These are phyloP conservation scores for Paralagenidium karlingii DNA, from an alignment of 352 stramenopile species.

Conservation along the genomic window DNA sequence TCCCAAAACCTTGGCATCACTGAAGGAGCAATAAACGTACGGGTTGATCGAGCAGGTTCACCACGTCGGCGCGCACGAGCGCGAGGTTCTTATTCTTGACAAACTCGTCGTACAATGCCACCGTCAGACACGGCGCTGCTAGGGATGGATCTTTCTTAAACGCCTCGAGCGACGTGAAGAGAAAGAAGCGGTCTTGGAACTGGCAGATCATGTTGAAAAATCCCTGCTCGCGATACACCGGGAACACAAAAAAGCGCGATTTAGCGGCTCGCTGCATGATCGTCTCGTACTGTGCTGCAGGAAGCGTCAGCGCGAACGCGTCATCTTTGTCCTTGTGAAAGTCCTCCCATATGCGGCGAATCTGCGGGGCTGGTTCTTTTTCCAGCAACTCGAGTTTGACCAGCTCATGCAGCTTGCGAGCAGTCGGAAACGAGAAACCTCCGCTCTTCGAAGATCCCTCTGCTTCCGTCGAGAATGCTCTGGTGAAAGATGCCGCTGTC, in stretches of 20 bases:
- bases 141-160: conserved; percentile 76
- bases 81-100: conserved; percentile 56
- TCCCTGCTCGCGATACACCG: conserved; percentile 69
- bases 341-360: conserved; percentile 63
- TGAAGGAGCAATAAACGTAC: conserved; percentile 7
- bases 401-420: conserved; percentile 63
- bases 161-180: conserved; percentile 77
- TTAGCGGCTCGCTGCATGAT: conserved; percentile 33
- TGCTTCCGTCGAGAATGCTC: no score
- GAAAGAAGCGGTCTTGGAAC: conserved; percentile 82
- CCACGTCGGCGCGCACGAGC: conserved; percentile 65
- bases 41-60: conserved; percentile 78
- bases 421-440: conserved; percentile 77
- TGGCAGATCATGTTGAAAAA: conserved; percentile 86
- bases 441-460: no score
- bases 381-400: conserved; percentile 76
- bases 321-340: conserved; percentile 71
- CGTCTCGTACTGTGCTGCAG: conserved; percentile 17
- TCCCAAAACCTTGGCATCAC: background rate
- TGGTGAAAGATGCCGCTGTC: no score
- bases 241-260: conserved; percentile 70
- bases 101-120: conserved; percentile 75
- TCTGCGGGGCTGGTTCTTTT: conserved; percentile 38
- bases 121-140: conserved; percentile 61
- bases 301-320: conserved; percentile 38